phyloP scores from a whole-genome alignment of 2,329 filamentous ascomycete genomes.

The Capronia americana region DNA sequence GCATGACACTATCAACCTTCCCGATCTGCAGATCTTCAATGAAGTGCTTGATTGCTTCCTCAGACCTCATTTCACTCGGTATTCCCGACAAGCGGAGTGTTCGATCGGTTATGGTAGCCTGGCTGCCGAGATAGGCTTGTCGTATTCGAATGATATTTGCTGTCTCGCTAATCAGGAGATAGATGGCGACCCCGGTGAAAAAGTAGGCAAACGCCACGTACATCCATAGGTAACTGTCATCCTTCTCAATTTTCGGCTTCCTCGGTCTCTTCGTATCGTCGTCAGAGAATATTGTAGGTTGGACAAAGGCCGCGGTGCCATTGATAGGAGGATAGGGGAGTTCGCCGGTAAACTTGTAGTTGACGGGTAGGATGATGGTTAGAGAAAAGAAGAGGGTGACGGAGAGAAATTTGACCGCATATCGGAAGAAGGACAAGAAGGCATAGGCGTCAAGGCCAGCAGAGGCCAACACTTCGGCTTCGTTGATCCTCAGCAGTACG shows the following conservation, averaged over 20 bases:
- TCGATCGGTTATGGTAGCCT: slow-evolving; percentile 93
- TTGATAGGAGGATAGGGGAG: slow-evolving; percentile 43
- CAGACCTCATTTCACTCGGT: slow-evolving; percentile 76
- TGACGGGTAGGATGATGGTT: slow-evolving; percentile 83
- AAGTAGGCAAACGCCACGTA: slow-evolving; percentile 95
- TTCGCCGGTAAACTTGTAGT: slow-evolving; percentile 67
- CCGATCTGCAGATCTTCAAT: slow-evolving; percentile 89
- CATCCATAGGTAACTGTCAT: slow-evolving; percentile 77
- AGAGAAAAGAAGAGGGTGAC: slow-evolving; percentile 82
- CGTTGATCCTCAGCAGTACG: slow-evolving; percentile 79
- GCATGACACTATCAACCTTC: slow-evolving; percentile 81
- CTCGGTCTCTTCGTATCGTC: slow-evolving; percentile 42
- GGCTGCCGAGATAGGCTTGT: slow-evolving; percentile 89
- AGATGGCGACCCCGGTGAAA: slow-evolving; percentile 81
- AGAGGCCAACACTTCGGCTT: slow-evolving; percentile 86
- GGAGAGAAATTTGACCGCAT: slow-evolving; percentile 83
- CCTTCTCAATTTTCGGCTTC: slow-evolving; percentile 44
- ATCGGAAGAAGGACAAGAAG: slow-evolving; percentile 94
- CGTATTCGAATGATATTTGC: slow-evolving; percentile 82
- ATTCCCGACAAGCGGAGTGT: slow-evolving; percentile 93
- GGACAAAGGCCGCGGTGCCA: slow-evolving; percentile 27
- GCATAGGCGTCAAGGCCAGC: slow-evolving; percentile 96
- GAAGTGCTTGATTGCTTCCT: slow-evolving; percentile 82
- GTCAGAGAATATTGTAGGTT: slow-evolving; percentile 35
- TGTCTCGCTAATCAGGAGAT: slow-evolving; percentile 82